Conservation (phyloP, 257 asterid genomes). For the Gentiana macrophylla region DNA sequence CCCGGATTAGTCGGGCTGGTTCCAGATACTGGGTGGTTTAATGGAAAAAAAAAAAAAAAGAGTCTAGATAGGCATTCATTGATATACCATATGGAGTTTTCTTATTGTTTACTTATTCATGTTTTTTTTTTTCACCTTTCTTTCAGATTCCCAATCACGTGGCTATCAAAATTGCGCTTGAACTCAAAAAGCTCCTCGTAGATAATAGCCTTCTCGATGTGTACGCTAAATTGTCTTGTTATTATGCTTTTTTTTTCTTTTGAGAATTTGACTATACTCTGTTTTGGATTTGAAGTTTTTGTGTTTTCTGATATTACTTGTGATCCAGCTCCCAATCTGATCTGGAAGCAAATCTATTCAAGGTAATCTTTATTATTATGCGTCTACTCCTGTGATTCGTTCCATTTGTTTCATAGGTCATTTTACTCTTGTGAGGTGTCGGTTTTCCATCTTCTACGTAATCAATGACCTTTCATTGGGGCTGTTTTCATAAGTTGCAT, state of each 20-base stretch:
- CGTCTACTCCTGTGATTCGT: too few species aligned
- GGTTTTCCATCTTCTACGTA: too few species aligned
- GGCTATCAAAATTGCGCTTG: slow-evolving; percentile 94
- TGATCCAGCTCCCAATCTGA: slow-evolving; percentile 86
- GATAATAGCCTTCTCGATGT: slow-evolving; percentile 97
- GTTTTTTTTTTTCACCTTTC: slow-evolving; percentile 3
- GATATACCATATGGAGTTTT: not conserved
- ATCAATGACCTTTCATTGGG: too few species aligned
- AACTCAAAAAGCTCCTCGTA: slow-evolving; percentile 87
- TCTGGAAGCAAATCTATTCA: slow-evolving; percentile 82
- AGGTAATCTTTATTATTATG: too few species aligned
- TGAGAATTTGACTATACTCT: not conserved
- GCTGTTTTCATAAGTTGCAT: too few species aligned
- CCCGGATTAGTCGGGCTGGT: too few species aligned
- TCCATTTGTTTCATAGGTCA: too few species aligned
- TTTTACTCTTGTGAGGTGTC: too few species aligned
- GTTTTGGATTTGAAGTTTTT: slow-evolving; percentile 2
- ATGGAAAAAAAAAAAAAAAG: too few species aligned
- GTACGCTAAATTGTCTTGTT: slow-evolving; percentile 37
- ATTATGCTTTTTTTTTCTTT: slow-evolving; percentile 3
- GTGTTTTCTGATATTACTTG: slow-evolving; percentile 15
- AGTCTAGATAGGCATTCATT: not conserved
- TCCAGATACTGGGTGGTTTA: too few species aligned
- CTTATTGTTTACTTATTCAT: slow-evolving; percentile 1
- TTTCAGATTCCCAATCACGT: slow-evolving; percentile 97